Evolutionary conservation across 768 basidiomycete genomes (phyloP), one percentile per base, ranked within the genome.

Genomic region (Hypholoma sublateritium): DNA sequence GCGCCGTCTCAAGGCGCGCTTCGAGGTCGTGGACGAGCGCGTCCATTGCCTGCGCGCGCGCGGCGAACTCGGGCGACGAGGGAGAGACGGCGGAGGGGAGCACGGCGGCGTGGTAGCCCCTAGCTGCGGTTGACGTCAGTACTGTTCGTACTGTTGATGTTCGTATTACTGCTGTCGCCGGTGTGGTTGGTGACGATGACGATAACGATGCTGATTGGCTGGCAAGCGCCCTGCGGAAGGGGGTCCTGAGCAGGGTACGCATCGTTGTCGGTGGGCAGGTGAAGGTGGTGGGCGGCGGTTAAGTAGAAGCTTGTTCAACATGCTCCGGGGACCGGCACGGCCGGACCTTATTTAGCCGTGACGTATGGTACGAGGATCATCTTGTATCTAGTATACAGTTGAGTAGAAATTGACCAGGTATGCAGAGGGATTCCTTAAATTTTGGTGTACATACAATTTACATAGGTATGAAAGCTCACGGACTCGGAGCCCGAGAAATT

Each of bases 51-150:
- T 81, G 74, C 0, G 86, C 73, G 61, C 85, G 91, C 7, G 80
- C 77, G 28, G 72, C 71, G 70, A 93, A 95, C 64, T 92, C 90
- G 7, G 87, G 83, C 2, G 88, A 84, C 2, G 82, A 67, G 2
- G 85, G 77, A 14, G 90, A 91, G 51, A 93, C 65, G 42, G 85
- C 72, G 8, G 89, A 88, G 0, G 92, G 89, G 19, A 94, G 78
- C 13, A 89, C 82, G 1, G 87, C 82, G 14, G 86, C 80, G 81
- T 92, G 88, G 68, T 90, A 90, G 41, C 65, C 58, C 63, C 77
- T 65, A 28, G 50, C 16, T 32, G 28, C 9, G 28, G 21, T 22
- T 39, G 24, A 11, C 17, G 21, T 51, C 7, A 25, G 12, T 39
- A 35, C 50, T 7, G 50, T 17, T 36, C 9, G 17, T 51, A 17